Evolutionary conservation across 352 stramenopile species (phyloP).

Genomic region (Phytophthora idaei): DNA sequence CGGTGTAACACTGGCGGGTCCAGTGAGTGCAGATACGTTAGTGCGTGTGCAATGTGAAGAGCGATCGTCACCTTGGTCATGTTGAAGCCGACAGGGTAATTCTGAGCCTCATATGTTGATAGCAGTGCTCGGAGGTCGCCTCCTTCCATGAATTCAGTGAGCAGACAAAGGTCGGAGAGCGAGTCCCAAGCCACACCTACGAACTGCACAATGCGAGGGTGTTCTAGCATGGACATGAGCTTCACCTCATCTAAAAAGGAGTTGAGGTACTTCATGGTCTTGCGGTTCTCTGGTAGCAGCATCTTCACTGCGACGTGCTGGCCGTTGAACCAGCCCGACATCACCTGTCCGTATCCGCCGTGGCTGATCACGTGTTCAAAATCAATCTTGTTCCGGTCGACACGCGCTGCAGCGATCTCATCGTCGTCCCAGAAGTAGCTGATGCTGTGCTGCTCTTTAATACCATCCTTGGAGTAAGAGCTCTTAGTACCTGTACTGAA

Average conservation of each 20-base stretch:
- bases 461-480: constrained; percentile 17
- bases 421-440: constrained; percentile 43
- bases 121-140: constrained; percentile 29
- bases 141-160: constrained; percentile 37
- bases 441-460: constrained; percentile 27
- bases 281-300: constrained; percentile 34
- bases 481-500: constrained; percentile 28
- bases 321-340: constrained; percentile 30
- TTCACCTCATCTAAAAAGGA: constrained; percentile 36
- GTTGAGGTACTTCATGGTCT: constrained; percentile 26
- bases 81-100: constrained; percentile 27
- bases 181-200: constrained; percentile 35
- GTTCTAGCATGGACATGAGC: constrained; percentile 31
- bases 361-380: constrained; percentile 29
- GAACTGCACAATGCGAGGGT: constrained; percentile 31
- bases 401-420: constrained; percentile 27
- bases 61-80: constrained; percentile 33
- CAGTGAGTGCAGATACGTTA: constrained; percentile 40
- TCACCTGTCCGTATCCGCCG: constrained; percentile 29
- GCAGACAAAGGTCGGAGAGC: constrained; percentile 31
- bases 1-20: constrained; percentile 47
- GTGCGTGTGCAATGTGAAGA: constrained; percentile 30
- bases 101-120: constrained; percentile 20
- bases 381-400: constrained; percentile 34
- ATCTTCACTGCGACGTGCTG: constrained; percentile 40